phyloP scores from a whole-genome alignment of 176 grass and related monocot genomes.

The Dactylis glomerata region DNA sequence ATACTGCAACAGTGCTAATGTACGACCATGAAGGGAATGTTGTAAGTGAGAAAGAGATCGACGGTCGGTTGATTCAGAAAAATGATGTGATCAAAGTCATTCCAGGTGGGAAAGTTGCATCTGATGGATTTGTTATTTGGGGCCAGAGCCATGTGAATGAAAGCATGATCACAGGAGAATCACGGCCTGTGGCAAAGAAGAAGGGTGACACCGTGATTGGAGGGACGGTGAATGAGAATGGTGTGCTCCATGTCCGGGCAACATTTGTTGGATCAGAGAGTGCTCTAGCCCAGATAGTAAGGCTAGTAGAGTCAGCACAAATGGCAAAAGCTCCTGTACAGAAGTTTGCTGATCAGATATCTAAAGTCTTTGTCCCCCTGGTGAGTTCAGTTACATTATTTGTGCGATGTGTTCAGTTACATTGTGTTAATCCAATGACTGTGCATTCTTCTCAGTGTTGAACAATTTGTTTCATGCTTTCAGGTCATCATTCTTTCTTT shows the following conservation, averaged over 20 bases:
- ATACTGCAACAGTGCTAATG: conserved; percentile 62
- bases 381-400: conserved; percentile 36
- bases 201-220: conserved; percentile 88
- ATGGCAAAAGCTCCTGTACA: conserved; percentile 98
- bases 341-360: conserved; percentile 94
- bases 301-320: conserved; percentile 84
- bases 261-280: conserved; percentile 94
- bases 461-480: conserved; percentile 26
- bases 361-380: conserved; percentile 84
- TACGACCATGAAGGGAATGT: conserved; percentile 62
- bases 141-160: conserved; percentile 97
- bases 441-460: not conserved
- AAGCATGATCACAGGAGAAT: conserved; percentile 98
- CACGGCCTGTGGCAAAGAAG: conserved; percentile 77
- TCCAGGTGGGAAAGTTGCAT: conserved; percentile 86
- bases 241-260: conserved; percentile 76
- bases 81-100: conserved; percentile 96
- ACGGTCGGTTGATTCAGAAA: conserved; percentile 90
- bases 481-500: conserved; percentile 77
- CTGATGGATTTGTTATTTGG: conserved; percentile 90
- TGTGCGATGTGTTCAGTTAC: conserved; percentile 25
- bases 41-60: conserved; percentile 71
- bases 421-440: conserved; percentile 2
- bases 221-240: conserved; percentile 93
- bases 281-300: conserved; percentile 85